Conservation (phyloP, 164 flowering plant genomes). For the Kalanchoe fedtschenkoi region DNA sequence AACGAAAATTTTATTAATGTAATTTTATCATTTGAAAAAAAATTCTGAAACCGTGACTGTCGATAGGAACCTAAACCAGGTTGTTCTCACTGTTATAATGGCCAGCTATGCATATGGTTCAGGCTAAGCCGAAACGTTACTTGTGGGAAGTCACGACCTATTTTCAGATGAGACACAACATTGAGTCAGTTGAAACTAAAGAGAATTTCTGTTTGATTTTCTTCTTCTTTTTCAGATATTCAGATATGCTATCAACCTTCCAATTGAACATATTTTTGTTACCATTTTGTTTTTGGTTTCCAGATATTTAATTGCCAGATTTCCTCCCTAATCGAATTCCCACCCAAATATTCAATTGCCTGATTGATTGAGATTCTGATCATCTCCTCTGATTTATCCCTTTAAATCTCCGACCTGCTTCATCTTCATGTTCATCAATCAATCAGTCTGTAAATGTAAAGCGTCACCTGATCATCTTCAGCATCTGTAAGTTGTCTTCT, state of each 20-base stretch:
- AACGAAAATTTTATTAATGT: no score
- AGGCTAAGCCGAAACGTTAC: no score
- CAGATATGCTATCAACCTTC: background rate
- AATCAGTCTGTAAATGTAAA: background rate
- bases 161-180: background rate
- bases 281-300: background rate
- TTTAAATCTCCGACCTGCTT: background rate
- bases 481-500: background rate
- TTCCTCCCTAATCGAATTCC: slow-evolving; percentile 11
- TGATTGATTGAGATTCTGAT: slow-evolving; percentile 13
- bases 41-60: no score
- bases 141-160: background rate
- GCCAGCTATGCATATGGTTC: no score
- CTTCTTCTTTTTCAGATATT: background rate
- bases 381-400: background rate
- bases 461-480: background rate
- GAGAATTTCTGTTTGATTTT: background rate
- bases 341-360: slow-evolving; percentile 6
- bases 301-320: slow-evolving; percentile 15
- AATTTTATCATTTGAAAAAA: no score
- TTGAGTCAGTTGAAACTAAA: background rate
- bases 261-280: background rate
- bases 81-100: no score
- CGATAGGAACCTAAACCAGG: no score
- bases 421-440: background rate